Evolutionary conservation across 2,329 filamentous ascomycete genomes (phyloP).

Genomic region (Penicillium polonicum): DNA sequence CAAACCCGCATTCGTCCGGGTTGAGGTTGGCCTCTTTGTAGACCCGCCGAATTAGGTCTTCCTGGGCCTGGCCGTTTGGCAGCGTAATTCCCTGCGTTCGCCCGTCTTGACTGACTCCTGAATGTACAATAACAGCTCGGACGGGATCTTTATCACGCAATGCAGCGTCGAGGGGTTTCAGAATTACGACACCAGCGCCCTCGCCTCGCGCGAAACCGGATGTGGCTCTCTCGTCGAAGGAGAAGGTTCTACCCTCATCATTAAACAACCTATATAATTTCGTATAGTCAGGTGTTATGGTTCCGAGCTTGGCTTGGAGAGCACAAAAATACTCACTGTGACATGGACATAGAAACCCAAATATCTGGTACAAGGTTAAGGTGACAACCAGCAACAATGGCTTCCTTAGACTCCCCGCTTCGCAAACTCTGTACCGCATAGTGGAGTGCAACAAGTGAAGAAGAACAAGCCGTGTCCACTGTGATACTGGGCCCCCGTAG

Average conservation of each 20-base stretch:
- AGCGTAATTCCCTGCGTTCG: constrained; percentile 42
- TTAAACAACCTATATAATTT: constrained; percentile 21
- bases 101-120: constrained; percentile 36
- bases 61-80: constrained; percentile 41
- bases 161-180: constrained; percentile 37
- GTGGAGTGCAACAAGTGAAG: constrained; percentile 29
- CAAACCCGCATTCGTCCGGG: constrained; percentile 26
- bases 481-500: constrained; percentile 30
- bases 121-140: constrained; percentile 36
- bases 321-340: constrained; percentile 19
- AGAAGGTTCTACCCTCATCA: constrained; percentile 28
- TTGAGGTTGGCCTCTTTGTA: constrained; percentile 40
- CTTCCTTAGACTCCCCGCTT: constrained; percentile 24
- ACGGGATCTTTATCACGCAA: constrained; percentile 37
- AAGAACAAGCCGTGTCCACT: constrained; percentile 32
- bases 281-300: background rate
- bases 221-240: constrained; percentile 29
- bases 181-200: constrained; percentile 33
- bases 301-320: background rate
- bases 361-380: constrained; percentile 29
- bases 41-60: constrained; percentile 34
- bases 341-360: constrained; percentile 28
- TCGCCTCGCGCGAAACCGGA: constrained; percentile 38
- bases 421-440: constrained; percentile 28
- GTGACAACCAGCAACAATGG: constrained; percentile 28